Evolutionary conservation across 148 eudicot species (phyloP), one percentile per base, ranked within the genome.

Genomic region (Vaccinium vitisidaea): DNA sequence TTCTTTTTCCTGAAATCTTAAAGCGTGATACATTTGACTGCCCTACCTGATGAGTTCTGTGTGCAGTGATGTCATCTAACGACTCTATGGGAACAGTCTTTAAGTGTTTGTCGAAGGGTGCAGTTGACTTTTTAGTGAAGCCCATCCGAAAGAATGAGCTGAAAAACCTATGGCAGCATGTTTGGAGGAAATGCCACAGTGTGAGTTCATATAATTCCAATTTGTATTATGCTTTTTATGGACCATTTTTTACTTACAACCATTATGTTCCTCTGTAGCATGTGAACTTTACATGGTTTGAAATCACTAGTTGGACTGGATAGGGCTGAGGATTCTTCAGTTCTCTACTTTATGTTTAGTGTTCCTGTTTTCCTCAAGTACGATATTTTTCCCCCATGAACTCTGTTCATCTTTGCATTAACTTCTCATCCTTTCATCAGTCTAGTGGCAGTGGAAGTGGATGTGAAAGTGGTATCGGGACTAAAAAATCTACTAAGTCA

Each of bases 31-130:
- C 85, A 75, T 91, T 85, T 78, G 85, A 82, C 84, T 84, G 85
- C 90, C 83, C 83, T 12, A 88, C 81, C 81, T 80, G 75, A 76
- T 83, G 88, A 86, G 75, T 86, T 88, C 83, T 87, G 19, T 84
- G 55, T 90, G 95, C 95, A 94, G 98, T 94, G 98, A 94, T 92
- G 92, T 94, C 98, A 82, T 89, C 92, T 87, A 88, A 92, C 88
- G 95, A 92, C 90, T 92, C 95, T 50, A 92, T 92, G 93, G 91
- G 98, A 63, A 83, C 91, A 89, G 95, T 92, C 88, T 89, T 94
- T 9, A 92, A 92, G 85, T 94, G 95, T 88, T 86, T 94, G 84
- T 90, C 95, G 46, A 92, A 90, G 83, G 98, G 98, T 80, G 98
- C 97, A 25, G 92, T 89, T 85, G 98, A 94, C 88, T 92, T 94